A percentile compares a stretch with the other conserved stretches of the same genome.
phyloP scores from a whole-genome alignment of 169 alveolate genomes.

The Fabrea salina region DNA sequence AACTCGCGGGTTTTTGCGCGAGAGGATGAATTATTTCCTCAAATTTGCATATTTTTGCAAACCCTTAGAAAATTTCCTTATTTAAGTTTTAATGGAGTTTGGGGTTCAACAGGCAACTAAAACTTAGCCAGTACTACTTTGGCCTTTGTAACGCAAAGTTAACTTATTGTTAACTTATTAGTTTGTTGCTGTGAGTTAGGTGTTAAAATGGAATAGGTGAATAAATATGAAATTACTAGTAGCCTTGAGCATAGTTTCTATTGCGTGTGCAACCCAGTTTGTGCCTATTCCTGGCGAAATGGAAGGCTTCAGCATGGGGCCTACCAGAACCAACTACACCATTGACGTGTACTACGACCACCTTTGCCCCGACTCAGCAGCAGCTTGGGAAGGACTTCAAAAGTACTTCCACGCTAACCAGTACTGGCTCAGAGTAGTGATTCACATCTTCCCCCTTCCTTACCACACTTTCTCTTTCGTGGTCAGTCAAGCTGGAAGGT shows the following conservation, averaged over 20 bases:
- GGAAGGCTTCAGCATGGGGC: constrained; percentile 19
- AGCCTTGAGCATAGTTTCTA: no score
- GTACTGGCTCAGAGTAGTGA: background rate
- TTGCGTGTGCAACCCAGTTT: background rate
- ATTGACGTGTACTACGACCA: constrained; percentile 26
- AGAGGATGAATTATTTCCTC: no score
- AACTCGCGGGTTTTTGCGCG: no score
- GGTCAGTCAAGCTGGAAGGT: constrained; percentile 24
- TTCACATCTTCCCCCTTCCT: constrained; percentile 38
- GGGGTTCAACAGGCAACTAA: no score
- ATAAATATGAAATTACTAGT: constrained; percentile 28
- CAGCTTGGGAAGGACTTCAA: background rate
- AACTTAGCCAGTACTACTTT: no score
- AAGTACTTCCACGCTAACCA: background rate
- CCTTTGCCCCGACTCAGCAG: constrained; percentile 23
- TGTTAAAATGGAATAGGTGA: background rate
- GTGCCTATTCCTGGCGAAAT: constrained; percentile 9
- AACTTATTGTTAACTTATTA: no score
- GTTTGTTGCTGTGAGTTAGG: no score
- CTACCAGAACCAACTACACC: background rate
- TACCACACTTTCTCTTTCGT: constrained; percentile 1
- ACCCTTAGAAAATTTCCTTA: no score
- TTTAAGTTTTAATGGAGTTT: no score
- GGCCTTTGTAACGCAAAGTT: no score
- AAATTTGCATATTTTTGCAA: no score